Evolutionary conservation across 805 yeast genomes (phyloP).

Genomic region (Metschnikowia sp.): DNA sequence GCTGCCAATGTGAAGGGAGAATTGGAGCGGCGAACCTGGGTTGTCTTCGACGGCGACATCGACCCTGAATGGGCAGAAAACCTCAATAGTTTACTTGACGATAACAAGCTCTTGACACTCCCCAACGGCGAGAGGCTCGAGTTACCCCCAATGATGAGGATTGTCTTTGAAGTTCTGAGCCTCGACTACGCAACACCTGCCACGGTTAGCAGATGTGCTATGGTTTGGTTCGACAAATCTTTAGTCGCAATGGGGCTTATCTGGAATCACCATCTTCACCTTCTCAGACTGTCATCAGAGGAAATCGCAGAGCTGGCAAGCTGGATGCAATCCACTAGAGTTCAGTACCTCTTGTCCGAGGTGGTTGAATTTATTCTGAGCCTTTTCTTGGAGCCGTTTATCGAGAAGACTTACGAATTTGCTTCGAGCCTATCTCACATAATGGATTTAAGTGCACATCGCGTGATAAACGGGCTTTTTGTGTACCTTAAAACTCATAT

Average conservation of each 20-base stretch:
- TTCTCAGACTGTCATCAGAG: constrained; percentile 2
- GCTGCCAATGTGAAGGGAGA: constrained; percentile 59
- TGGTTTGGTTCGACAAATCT: constrained; percentile 63
- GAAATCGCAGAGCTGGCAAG: constrained; percentile 1
- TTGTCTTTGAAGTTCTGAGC: constrained; percentile 75
- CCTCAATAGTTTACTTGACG: constrained; percentile 87
- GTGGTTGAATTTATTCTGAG: constrained; percentile 8
- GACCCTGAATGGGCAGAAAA: constrained; percentile 95
- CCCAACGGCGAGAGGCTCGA: constrained; percentile 86
- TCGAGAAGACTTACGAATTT: constrained; percentile 17
- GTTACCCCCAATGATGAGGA: constrained; percentile 58
- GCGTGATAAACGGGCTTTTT: constrained; percentile 39
- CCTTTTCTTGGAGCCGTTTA: neutral
- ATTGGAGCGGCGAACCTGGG: constrained; percentile 55
- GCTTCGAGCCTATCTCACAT: constrained; percentile 42
- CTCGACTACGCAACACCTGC: constrained; percentile 78
- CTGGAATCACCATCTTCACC: constrained; percentile 11
- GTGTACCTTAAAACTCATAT: constrained; percentile 39
- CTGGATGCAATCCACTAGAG: neutral
- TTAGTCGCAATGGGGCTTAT: constrained; percentile 19
- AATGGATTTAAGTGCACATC: constrained; percentile 43
- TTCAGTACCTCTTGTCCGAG: constrained; percentile 11
- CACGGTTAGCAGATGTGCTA: constrained; percentile 88
- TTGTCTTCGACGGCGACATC: constrained; percentile 87
- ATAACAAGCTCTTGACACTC: constrained; percentile 72